A percentile compares a stretch with the other conserved stretches of the same genome.
phyloP scores from a whole-genome alignment of 129 eudicot species.

The Artemisia annua region DNA sequence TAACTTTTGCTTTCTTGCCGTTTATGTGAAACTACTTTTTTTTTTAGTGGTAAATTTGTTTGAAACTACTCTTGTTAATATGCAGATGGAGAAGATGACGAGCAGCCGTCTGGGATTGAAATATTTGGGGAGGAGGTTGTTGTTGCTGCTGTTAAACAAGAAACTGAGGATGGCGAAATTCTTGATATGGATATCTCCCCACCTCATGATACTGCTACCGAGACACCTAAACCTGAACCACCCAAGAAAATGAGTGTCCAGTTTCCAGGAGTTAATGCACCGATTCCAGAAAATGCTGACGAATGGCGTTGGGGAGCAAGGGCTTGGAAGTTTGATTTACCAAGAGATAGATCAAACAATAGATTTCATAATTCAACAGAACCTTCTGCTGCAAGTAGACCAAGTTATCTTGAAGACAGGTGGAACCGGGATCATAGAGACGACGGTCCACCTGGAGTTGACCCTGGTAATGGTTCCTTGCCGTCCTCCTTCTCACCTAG shows the following conservation, averaged over 20 bases:
- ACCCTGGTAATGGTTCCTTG: conserved; percentile 44
- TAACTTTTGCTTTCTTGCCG: conserved; percentile 23
- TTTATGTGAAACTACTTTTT: background rate
- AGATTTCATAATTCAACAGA: conserved; percentile 44
- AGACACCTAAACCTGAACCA: conserved; percentile 34
- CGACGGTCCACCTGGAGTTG: conserved; percentile 78
- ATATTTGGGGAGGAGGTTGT: conserved; percentile 65
- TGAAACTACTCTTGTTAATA: background rate
- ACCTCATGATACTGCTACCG: conserved; percentile 11
- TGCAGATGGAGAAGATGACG: conserved; percentile 63
- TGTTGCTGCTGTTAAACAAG: conserved; percentile 32
- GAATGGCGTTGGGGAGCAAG: conserved; percentile 65
- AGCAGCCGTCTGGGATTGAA: conserved; percentile 83
- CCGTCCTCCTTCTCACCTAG: conserved; percentile 46
- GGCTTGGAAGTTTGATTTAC: conserved; percentile 43
- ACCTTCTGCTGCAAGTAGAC: conserved; percentile 22
- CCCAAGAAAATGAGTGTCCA: conserved; percentile 67
- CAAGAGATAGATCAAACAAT: conserved; percentile 49
- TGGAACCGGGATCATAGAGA: conserved; percentile 50
- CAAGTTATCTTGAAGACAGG: conserved; percentile 49
- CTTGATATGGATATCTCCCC: conserved; percentile 46
- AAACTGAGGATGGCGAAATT: conserved; percentile 81
- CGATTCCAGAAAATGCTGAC: conserved; percentile 82
- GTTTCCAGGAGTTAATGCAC: conserved; percentile 86
- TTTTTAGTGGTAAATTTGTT: background rate